Evolutionary conservation across 2,329 filamentous ascomycete species (phyloP).

Genomic region (Trichothecium sympodiale): DNA sequence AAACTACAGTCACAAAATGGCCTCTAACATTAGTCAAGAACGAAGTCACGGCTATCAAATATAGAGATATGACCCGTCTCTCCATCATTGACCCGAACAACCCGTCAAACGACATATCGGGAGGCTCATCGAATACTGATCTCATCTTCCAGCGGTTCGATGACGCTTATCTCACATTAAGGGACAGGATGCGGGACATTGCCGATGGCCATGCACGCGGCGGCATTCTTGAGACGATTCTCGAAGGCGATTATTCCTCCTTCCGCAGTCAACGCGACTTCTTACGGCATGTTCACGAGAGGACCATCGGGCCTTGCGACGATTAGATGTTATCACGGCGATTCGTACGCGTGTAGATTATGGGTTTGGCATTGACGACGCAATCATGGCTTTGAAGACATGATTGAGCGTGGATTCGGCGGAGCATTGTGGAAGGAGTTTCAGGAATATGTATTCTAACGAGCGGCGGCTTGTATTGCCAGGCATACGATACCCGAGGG

Average conservation of each 20-base stretch:
- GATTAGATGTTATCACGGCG: conserved; percentile 11
- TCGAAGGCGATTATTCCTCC: conserved; percentile 68
- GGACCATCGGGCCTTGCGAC: conserved; percentile 21
- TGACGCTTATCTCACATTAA: conserved; percentile 31
- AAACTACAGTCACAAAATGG: background rate
- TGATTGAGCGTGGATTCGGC: too few relatives aligned
- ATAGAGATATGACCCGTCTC: conserved; percentile 56
- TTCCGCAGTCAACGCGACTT: conserved; percentile 60
- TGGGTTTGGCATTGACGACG: too few relatives aligned
- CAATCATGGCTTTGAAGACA: too few relatives aligned
- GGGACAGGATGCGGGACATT: conserved; percentile 22
- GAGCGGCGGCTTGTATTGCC: too few relatives aligned
- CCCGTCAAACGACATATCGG: conserved; percentile 75
- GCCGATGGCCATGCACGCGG: conserved; percentile 16
- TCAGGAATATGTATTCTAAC: too few relatives aligned
- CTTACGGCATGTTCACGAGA: conserved; percentile 41
- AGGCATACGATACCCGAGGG: too few relatives aligned
- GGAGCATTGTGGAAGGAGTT: too few relatives aligned
- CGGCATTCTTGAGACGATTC: conserved; percentile 55
- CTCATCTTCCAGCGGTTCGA: conserved; percentile 61
- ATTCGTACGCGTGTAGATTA: too few relatives aligned
- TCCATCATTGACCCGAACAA: conserved; percentile 91
- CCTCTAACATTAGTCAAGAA: conserved; percentile 18
- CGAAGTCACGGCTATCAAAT: conserved; percentile 33
- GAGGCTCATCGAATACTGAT: conserved; percentile 62